phyloP scores from a whole-genome alignment of 2,329 filamentous ascomycete species.

The Botrytis galanthina region DNA sequence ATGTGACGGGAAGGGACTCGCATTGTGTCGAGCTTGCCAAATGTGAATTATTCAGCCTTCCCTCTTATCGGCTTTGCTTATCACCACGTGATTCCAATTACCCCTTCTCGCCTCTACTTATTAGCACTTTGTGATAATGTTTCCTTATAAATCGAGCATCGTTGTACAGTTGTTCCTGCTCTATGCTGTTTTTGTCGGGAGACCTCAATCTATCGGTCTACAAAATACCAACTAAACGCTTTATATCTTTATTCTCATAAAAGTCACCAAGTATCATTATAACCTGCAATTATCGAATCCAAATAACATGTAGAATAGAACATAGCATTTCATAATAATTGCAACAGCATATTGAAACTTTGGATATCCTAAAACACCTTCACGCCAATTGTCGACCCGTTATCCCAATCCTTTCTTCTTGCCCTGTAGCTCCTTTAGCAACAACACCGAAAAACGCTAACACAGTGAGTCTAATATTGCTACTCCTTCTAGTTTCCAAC shows the following conservation, averaged over 20 bases:
- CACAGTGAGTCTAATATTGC: background rate
- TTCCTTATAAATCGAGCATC: background rate
- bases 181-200: background rate
- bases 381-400: background rate
- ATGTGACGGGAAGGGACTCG: background rate
- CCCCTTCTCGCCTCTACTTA: too few relatives aligned
- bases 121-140: background rate
- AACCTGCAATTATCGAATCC: background rate
- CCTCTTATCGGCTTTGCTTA: background rate
- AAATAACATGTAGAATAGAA: background rate
- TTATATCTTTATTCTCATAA: background rate
- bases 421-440: background rate
- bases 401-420: background rate
- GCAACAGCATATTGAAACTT: background rate
- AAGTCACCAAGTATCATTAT: background rate
- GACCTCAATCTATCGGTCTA: background rate
- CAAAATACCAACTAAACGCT: background rate
- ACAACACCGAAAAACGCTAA: background rate
- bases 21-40: slow-evolving; percentile 8
- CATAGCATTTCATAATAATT: background rate
- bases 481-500: background rate
- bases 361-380: slow-evolving; percentile 4
- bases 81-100: background rate
- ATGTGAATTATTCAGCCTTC: slow-evolving; percentile 10
- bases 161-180: background rate